A percentile compares a stretch with the other conserved stretches of the same genome.
Conservation (phyloP, 2,329 filamentous ascomycete genomes). For the Fusarium pseudonygamai region DNA sequence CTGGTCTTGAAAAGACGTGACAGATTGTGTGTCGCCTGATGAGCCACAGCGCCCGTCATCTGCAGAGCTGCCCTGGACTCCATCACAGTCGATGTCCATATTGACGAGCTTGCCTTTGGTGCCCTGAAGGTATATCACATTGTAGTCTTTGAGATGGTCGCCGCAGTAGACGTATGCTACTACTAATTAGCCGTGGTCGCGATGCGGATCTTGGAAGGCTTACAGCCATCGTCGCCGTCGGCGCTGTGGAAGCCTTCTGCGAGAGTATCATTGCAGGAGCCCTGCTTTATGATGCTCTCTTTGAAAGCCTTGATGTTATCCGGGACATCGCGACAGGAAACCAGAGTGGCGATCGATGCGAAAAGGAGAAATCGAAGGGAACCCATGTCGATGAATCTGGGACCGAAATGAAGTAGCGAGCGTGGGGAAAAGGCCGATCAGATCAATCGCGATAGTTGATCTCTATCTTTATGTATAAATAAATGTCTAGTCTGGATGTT, state of each 20-base stretch:
- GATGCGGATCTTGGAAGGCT: not conserved
- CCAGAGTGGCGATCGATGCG: constrained; percentile 38
- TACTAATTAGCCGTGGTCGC: not conserved
- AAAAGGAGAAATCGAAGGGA: constrained; percentile 36
- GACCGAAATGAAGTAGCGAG: constrained; percentile 5
- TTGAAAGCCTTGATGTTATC: constrained; percentile 54
- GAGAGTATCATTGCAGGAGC: constrained; percentile 51
- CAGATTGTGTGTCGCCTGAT: constrained; percentile 55
- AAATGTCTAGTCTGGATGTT: not conserved
- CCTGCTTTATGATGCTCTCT: constrained; percentile 50
- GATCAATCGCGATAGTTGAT: constrained; percentile 3
- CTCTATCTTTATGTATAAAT: constrained; percentile 6
- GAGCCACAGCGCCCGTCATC: constrained; percentile 57
- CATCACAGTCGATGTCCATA: constrained; percentile 70
- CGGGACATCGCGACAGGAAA: constrained; percentile 50
- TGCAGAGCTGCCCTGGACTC: constrained; percentile 52
- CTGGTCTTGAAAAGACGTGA: constrained; percentile 58
- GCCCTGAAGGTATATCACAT: constrained; percentile 60
- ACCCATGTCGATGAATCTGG: constrained; percentile 14
- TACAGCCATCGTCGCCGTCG: constrained; percentile 50
- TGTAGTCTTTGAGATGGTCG: constrained; percentile 52
- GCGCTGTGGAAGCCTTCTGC: constrained; percentile 54
- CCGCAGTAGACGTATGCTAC: constrained; percentile 57
- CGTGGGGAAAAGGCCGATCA: constrained; percentile 13
- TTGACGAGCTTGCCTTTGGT: constrained; percentile 55